Base-by-base conservation (phyloP, 2,329 filamentous ascomycete genomes). In the Aspergillus eucalypticola region DNA sequence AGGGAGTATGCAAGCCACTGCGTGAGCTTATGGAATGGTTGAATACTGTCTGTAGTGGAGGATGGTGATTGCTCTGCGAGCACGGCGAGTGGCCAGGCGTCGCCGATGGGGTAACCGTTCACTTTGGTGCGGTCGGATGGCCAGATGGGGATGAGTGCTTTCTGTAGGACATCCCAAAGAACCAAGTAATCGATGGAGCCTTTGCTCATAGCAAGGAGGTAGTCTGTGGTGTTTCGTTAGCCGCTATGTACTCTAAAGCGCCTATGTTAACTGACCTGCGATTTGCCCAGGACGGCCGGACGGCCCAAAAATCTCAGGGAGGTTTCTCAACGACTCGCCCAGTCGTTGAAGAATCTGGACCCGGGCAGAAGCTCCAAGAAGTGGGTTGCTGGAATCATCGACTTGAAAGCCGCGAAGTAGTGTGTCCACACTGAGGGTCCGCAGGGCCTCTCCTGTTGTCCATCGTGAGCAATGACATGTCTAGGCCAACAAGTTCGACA, bases 1-100 rank as follows among this genome's bases (percentile, higher is more conserved):
- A 91, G 78, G 0, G 88, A 90, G 73, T 91, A 91, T 1, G 84
- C 84, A 5, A 91, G 82, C 89, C 88, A 91, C 70, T 91, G 88
- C 0, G 88, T 90, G 8, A 90, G 80, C 64, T 86, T 86, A 69
- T 87, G 85, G 68, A 84, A 84, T 0, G 83, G 83, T 5, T 83
- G 79, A 11, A 84, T 84, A 10, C 42, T 32, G 7, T 56, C 23
- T 17, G 46, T 25, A 15, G 17, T 11, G 2, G 54, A 15, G 19
- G 64, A 62, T 10, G 58, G 60, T n/a, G 66, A 62, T 21, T 58
- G 38, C 52, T 61, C 61, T 1, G 58, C 58, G 2, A 71, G 61
- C 1, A 61, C 58, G 27, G 63, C 42, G 0, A 84, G 68, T 4
- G 81, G 81, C 82, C 82, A 84, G 5, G 82, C 81, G 61, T 84